Base-by-base conservation (phyloP, 225 moss, liverwort and hornwort species). In the Marchantia polymorpha region DNA sequence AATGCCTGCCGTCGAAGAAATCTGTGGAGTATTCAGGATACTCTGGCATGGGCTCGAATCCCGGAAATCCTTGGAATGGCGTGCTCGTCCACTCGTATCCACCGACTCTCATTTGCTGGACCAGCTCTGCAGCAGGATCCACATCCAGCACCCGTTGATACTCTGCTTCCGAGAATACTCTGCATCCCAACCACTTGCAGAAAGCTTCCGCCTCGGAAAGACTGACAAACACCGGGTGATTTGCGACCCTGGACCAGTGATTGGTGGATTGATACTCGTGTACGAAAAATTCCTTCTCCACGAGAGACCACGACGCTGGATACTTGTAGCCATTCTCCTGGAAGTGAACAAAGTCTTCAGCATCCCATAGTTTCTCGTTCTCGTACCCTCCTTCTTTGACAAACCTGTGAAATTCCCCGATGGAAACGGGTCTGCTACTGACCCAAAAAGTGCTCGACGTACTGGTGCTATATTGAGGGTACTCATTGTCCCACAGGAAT, bases 401-500 rank as follows among this genome's bases (percentile, higher is more conserved):
- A 80, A 96, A 96, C 20, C 66, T 53, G 51, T 83, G 80, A 77
- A 88, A 96, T 55, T 94, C 87, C 6, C 69, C 82, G 7, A 96
- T 74, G 9, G 91, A 90, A 29, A 92, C 88, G 0, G 96, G 92
- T 47, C 78, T 86, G 27, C 77, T 27, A 25, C 89, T 85, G 3
- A 94, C 94, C 22, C 46, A 58, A 22, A 92, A 89, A 0, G 90
- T 52, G 0, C 82, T 78, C 0, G 52, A 16, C 0, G 91, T 83
- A 0, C 64, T 8, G 3, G 89, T 84, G 0, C 61, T 54, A 19
- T 84, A 22, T 8, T 74, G 78, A 0, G 96, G 96, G 25, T 78
- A 91, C 78, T 96, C 96, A 39, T 96, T 96, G 78, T 96, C 96
- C 96, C 96, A 96, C 82, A 92, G 77, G 71, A 92, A 96, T 0